Percentiles rank a stretch among this genome's conserved stretches.
These are phyloP conservation scores for Stachybotrys chartarum DNA, from an alignment of 2,329 filamentous ascomycete genomes.

Conservation along the genomic window DNA sequence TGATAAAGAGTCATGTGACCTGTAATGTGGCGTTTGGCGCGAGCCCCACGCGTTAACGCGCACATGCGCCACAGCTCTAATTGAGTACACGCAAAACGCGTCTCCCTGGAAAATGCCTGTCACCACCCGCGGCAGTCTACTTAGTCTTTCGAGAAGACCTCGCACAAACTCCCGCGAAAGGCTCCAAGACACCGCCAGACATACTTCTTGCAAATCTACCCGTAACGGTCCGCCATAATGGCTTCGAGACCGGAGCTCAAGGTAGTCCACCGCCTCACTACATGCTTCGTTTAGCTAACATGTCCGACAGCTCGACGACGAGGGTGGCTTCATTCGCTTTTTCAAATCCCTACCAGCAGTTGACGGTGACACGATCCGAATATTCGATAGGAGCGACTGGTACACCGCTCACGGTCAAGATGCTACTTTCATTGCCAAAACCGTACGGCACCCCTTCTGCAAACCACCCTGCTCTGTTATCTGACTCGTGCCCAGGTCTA, in stretches of 20 bases:
- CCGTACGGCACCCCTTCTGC: slow-evolving; percentile 37
- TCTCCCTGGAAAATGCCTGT: not conserved
- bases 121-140: not conserved
- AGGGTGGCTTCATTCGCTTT: slow-evolving; percentile 92
- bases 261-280: slow-evolving; percentile 29
- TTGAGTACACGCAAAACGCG: not conserved
- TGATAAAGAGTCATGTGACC: not conserved
- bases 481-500: slow-evolving; percentile 56
- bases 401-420: slow-evolving; percentile 90
- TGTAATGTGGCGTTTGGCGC: not conserved
- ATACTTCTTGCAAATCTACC: not conserved
- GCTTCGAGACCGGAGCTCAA: slow-evolving; percentile 66
- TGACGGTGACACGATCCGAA: slow-evolving; percentile 69
- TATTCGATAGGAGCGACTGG: slow-evolving; percentile 92
- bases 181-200: not conserved
- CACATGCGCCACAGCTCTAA: not conserved
- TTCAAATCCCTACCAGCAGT: slow-evolving; percentile 77
- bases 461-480: not conserved
- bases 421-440: slow-evolving; percentile 75
- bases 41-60: not conserved
- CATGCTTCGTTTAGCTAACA: not conserved
- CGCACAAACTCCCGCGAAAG: not conserved
- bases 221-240: slow-evolving; percentile 37
- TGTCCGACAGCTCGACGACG: slow-evolving; percentile 73
- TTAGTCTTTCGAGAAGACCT: not conserved